Percentiles rank a stretch among this genome's conserved stretches.
Evolutionary conservation across 129 eudicot species (phyloP).

Genomic region (Lonicera japonica): DNA sequence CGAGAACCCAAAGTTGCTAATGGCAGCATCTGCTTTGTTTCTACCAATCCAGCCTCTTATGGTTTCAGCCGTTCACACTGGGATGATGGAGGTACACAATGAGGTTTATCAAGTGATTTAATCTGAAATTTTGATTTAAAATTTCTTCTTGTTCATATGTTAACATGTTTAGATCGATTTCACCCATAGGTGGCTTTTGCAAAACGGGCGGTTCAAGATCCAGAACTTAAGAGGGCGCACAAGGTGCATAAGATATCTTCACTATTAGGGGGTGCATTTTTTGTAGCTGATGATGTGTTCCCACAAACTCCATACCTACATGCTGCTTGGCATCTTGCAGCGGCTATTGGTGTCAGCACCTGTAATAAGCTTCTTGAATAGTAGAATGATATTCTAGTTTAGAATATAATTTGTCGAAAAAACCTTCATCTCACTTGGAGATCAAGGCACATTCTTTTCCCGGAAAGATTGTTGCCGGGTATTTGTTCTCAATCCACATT

Average conservation of each 20-base stretch:
- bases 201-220: slow-evolving; percentile 56
- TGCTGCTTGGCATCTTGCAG: slow-evolving; percentile 99
- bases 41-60: slow-evolving; percentile 90
- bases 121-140: no score
- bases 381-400: slow-evolving; percentile 33
- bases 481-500: no score
- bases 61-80: slow-evolving; percentile 94
- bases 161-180: not conserved
- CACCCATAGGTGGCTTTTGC: slow-evolving; percentile 69
- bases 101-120: no score
- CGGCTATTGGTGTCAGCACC: slow-evolving; percentile 80
- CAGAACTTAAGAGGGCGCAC: slow-evolving; percentile 65
- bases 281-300: slow-evolving; percentile 75
- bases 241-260: slow-evolving; percentile 85
- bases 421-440: slow-evolving; percentile 10
- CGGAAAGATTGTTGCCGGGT: no score
- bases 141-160: no score
- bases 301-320: slow-evolving; percentile 82
- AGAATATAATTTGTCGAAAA: slow-evolving; percentile 57
- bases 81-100: slow-evolving; percentile 99
- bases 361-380: slow-evolving; percentile 89
- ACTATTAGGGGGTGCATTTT: slow-evolving; percentile 68
- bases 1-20: slow-evolving; percentile 75
- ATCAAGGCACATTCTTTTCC: no score
- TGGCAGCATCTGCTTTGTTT: slow-evolving; percentile 86